These are phyloP conservation scores for Heterobasidion parviporum DNA, from an alignment of 1,284 basidiomycete species.

Conservation along the genomic window DNA sequence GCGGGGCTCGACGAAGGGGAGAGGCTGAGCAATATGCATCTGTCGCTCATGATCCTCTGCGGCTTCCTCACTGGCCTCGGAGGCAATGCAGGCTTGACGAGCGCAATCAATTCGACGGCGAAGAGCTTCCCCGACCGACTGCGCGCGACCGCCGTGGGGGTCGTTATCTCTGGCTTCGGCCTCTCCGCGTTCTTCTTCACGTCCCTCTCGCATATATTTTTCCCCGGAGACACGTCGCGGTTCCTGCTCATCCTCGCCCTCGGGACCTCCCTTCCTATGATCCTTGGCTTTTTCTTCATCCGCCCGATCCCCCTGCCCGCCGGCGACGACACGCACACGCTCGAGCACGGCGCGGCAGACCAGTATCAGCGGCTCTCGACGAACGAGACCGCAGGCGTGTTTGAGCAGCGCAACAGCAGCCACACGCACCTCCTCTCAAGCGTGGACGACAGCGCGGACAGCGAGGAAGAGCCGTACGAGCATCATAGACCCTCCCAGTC, in stretches of 20 bases:
- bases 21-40: constrained; percentile 14
- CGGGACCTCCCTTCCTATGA: constrained; percentile 63
- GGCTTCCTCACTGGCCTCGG: constrained; percentile 55
- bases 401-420: constrained; percentile 19
- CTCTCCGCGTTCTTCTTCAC: constrained; percentile 80
- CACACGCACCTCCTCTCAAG: constrained; percentile 19
- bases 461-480: constrained; percentile 4
- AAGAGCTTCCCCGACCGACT: constrained; percentile 51
- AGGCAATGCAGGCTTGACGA: constrained; percentile 48
- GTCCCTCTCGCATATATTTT: constrained; percentile 53
- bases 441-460: constrained; percentile 11
- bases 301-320: constrained; percentile 45
- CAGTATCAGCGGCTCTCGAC: constrained; percentile 9
- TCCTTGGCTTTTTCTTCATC: constrained; percentile 59
- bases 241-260: constrained; percentile 64
- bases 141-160: background rate
- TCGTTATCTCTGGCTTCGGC: constrained; percentile 79
- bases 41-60: constrained; percentile 38
- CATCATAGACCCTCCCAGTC: background rate
- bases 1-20: constrained; percentile 28
- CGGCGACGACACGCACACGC: constrained; percentile 9
- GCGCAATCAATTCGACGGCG: constrained; percentile 56
- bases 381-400: constrained; percentile 14
- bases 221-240: constrained; percentile 62
- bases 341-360: constrained; percentile 12